Conservation (phyloP, 768 basidiomycete genomes). For the Naganishia kalamii region DNA sequence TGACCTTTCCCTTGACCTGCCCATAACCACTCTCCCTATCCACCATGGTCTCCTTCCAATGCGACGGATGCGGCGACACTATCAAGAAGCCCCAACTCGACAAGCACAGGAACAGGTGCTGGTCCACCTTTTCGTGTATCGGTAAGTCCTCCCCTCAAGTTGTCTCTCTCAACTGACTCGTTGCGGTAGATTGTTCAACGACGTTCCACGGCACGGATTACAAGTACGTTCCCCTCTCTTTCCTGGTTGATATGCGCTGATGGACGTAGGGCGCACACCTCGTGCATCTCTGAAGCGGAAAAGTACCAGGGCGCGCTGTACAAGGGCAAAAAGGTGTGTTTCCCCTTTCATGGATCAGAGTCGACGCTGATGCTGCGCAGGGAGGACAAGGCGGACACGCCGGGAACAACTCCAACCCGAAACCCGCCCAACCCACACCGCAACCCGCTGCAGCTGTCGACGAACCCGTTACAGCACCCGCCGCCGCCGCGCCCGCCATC, state of each 20-base stretch:
- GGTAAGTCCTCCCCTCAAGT: slow-evolving; percentile 27
- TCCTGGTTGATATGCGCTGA: too few species aligned
- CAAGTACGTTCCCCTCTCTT: slow-evolving; percentile 48
- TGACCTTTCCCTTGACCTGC: background rate
- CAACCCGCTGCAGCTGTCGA: too few species aligned
- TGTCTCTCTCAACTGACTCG: slow-evolving; percentile 48
- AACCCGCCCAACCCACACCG: slow-evolving; percentile 49
- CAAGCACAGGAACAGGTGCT: slow-evolving; percentile 54
- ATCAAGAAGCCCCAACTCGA: slow-evolving; percentile 92
- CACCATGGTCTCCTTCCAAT: slow-evolving; percentile 68
- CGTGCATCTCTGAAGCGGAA: slow-evolving; percentile 83
- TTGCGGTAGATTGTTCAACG: slow-evolving; percentile 81
- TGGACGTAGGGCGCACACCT: slow-evolving; percentile 52
- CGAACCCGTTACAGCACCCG: slow-evolving; percentile 33
- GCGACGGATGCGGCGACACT: slow-evolving; percentile 75
- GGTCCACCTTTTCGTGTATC: slow-evolving; percentile 42
- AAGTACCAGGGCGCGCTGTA: slow-evolving; percentile 85
- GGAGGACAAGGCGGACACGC: slow-evolving; percentile 7
- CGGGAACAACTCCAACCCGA: slow-evolving; percentile 41
- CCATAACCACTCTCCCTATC: background rate
- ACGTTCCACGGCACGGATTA: slow-evolving; percentile 74
- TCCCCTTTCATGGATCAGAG: too few species aligned
- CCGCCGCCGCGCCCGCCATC: slow-evolving; percentile 20
- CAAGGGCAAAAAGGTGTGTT: slow-evolving; percentile 62
- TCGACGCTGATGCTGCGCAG: background rate